phyloP scores from a whole-genome alignment of 1,284 basidiomycete genomes.

The Leucoagaricus sp. region DNA sequence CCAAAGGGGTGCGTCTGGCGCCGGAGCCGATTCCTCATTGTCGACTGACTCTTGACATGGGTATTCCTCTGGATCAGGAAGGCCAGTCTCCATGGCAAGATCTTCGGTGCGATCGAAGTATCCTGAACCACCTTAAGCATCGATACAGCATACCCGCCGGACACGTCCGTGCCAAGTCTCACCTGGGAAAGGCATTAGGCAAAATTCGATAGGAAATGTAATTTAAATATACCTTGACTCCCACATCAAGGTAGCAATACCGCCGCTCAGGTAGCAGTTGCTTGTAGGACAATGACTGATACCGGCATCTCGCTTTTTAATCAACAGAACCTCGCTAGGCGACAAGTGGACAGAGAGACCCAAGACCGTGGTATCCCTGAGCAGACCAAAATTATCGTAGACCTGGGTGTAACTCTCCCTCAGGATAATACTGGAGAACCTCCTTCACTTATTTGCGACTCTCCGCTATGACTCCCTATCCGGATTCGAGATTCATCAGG shows the following conservation, averaged over 20 bases:
- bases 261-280: slow-evolving; percentile 89
- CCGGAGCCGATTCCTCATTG: slow-evolving; percentile 15
- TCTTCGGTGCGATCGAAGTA: slow-evolving; percentile 83
- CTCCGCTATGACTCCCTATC: slow-evolving; percentile 95
- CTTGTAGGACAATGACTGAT: slow-evolving; percentile 93
- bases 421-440: slow-evolving; percentile 69
- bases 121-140: slow-evolving; percentile 82
- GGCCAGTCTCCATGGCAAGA: slow-evolving; percentile 36
- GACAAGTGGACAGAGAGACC: slow-evolving; percentile 89
- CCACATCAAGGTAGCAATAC: slow-evolving; percentile 81
- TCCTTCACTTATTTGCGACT: slow-evolving; percentile 76
- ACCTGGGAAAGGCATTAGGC: slow-evolving; percentile 50
- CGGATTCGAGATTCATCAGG: slow-evolving; percentile 56
- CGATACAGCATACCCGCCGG: slow-evolving; percentile 86
- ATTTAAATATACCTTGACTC: slow-evolving; percentile 76
- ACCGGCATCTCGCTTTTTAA: slow-evolving; percentile 70
- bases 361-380: slow-evolving; percentile 82
- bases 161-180: slow-evolving; percentile 89
- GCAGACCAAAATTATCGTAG: slow-evolving; percentile 81
- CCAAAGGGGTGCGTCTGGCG: too few species aligned
- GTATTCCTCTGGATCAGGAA: background rate
- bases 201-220: background rate
- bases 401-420: slow-evolving; percentile 69
- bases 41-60: background rate
- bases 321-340: slow-evolving; percentile 71